Percentiles rank a stretch among this genome's conserved stretches.
phyloP scores from a whole-genome alignment of 2,329 filamentous ascomycete genomes.

The Penicillium sp. region DNA sequence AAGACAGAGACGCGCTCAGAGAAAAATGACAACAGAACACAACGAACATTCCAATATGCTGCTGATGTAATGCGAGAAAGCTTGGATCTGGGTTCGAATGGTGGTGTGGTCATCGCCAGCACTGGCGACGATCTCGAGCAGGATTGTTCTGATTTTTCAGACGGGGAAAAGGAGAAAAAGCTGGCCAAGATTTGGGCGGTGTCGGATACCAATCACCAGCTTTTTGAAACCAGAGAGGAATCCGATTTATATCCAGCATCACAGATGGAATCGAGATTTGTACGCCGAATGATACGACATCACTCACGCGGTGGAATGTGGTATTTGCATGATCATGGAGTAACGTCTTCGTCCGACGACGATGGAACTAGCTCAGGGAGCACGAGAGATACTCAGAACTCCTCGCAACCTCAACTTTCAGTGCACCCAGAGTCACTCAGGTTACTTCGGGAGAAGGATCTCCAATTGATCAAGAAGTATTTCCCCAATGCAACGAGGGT shows the following conservation, averaged over 20 bases:
- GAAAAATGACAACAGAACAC: conserved; percentile 13
- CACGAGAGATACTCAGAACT: not conserved
- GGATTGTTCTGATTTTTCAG: not conserved
- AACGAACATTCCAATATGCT: conserved; percentile 46
- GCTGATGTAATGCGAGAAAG: conserved; percentile 48
- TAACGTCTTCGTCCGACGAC: conserved; percentile 14
- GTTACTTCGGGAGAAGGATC: conserved; percentile 27
- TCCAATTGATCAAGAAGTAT: conserved; percentile 32
- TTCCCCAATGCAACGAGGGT: conserved; percentile 49
- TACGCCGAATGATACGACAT: not conserved
- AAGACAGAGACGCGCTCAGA: not conserved
- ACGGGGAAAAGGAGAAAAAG: conserved; percentile 19
- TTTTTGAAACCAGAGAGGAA: conserved; percentile 13
- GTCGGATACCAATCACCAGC: not conserved
- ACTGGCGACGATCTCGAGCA: conserved; percentile 8
- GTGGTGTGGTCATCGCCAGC: conserved; percentile 43
- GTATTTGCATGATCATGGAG: conserved; percentile 17
- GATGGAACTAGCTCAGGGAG: not conserved
- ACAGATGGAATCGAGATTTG: not conserved
- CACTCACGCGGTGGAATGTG: not conserved
- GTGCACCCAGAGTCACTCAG: not conserved
- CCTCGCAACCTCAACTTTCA: not conserved
- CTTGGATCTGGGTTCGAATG: conserved; percentile 42
- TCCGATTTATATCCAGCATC: not conserved
- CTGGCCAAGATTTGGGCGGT: not conserved